Evolutionary conservation across 208 protist genomes (phyloP).

Genomic region (Endotrypanum monterogeii): DNA sequence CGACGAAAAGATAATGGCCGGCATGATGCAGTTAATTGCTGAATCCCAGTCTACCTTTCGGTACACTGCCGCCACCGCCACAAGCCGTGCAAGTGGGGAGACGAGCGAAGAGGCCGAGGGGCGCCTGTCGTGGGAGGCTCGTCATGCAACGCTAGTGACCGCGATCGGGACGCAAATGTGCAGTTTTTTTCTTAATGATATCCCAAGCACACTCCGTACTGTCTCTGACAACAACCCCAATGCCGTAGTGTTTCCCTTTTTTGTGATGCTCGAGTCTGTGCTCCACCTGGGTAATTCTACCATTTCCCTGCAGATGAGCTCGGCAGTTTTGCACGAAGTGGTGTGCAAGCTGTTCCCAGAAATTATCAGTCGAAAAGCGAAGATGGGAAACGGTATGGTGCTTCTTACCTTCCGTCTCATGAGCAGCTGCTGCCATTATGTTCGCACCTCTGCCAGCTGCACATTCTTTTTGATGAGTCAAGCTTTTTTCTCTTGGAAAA

Average conservation of each 20-base stretch:
- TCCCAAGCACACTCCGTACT: slow-evolving; percentile 54
- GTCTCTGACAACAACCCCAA: slow-evolving; percentile 52
- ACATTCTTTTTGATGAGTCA: slow-evolving; percentile 84
- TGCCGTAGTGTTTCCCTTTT: slow-evolving; percentile 77
- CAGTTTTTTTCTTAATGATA: slow-evolving; percentile 66
- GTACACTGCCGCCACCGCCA: slow-evolving; percentile 38
- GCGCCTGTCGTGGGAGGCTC: slow-evolving; percentile 70
- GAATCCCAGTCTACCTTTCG: slow-evolving; percentile 78
- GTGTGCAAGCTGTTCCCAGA: slow-evolving; percentile 79
- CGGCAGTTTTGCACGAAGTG: slow-evolving; percentile 68
- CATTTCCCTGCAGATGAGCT: slow-evolving; percentile 76
- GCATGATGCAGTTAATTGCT: slow-evolving; percentile 68
- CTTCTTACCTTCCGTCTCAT: slow-evolving; percentile 85
- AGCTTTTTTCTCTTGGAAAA: slow-evolving; percentile 71
- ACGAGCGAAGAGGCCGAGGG: slow-evolving; percentile 15
- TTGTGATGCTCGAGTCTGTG: slow-evolving; percentile 81
- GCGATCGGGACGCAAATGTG: slow-evolving; percentile 66
- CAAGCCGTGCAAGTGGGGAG: not conserved
- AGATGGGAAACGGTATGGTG: slow-evolving; percentile 78
- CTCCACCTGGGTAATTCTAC: slow-evolving; percentile 82
- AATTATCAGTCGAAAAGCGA: slow-evolving; percentile 73
- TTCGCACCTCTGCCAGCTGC: slow-evolving; percentile 57
- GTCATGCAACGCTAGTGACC: slow-evolving; percentile 72
- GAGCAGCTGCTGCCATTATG: slow-evolving; percentile 84
- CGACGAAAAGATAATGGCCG: slow-evolving; percentile 57